Conservation (phyloP, 352 stramenopile genomes). For the Pythium biforme region DNA sequence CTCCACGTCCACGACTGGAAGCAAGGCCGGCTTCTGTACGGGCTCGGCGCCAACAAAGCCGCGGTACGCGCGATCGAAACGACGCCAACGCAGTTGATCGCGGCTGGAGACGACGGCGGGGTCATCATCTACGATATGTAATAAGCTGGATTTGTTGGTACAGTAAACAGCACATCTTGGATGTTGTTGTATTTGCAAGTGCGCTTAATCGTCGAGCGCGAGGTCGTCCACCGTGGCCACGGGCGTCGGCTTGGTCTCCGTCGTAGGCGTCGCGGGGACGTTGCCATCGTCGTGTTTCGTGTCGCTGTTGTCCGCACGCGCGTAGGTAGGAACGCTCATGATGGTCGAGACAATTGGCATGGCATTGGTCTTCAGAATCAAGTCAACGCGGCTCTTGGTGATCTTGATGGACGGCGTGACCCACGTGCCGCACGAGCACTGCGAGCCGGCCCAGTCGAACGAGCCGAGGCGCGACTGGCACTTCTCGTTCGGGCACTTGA, state of each 20-base stretch:
- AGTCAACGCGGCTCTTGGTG: conserved; percentile 76
- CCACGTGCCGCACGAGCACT: conserved; percentile 84
- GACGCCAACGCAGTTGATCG: conserved; percentile 52
- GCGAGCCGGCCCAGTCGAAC: conserved; percentile 74
- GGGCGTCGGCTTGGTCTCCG: neutral
- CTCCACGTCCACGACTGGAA: conserved; percentile 83
- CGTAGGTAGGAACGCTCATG: conserved; percentile 16
- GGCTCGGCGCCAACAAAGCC: conserved; percentile 80
- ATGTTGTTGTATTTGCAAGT: no score
- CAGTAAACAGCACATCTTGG: no score
- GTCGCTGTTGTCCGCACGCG: neutral
- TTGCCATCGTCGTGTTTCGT: neutral
- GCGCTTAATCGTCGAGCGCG: conserved; percentile 17
- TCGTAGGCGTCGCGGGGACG: no score
- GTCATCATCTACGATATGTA: conserved; percentile 79
- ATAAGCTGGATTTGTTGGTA: conserved; percentile 20
- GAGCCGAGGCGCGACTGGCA: conserved; percentile 69
- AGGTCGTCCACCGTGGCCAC: conserved; percentile 18
- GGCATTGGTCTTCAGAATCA: conserved; percentile 21
- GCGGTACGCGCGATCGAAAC: conserved; percentile 69
- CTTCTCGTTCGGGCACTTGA: conserved; percentile 65
- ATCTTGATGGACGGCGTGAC: conserved; percentile 82
- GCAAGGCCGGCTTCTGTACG: conserved; percentile 67
- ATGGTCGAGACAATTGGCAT: conserved; percentile 30
- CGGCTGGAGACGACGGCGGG: conserved; percentile 79